These are phyloP conservation scores for Salix purpurea DNA, from an alignment of 345 rosid genomes.

Conservation along the genomic window DNA sequence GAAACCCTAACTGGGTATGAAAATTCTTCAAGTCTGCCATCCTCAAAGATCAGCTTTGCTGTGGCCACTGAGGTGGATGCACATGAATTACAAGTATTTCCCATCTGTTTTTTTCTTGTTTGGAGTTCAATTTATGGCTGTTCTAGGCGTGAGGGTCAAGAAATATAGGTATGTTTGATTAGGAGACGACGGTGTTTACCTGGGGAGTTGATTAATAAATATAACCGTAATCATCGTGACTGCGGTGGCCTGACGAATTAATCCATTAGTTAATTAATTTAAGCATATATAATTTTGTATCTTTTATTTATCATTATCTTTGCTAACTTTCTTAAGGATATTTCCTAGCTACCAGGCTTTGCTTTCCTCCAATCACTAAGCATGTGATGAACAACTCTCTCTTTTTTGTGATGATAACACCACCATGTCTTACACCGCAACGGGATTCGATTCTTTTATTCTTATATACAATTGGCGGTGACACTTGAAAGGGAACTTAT, in stretches of 20 bases:
- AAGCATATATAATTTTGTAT: not conserved
- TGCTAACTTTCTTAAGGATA: not conserved
- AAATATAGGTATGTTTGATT: not conserved
- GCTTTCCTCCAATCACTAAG: not conserved
- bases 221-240: not conserved
- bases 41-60: conserved; percentile 19
- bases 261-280: not conserved
- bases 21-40: conserved; percentile 24
- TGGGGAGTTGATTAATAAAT: not conserved
- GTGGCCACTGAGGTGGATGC: not conserved
- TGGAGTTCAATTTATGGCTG: not conserved
- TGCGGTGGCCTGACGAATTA: not conserved
- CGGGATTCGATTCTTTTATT: too few relatives aligned
- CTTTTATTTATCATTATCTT: not conserved
- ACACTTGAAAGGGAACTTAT: too few relatives aligned
- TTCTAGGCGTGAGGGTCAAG: not conserved
- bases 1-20: conserved; percentile 20
- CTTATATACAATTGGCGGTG: too few relatives aligned
- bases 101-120: not conserved
- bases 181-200: not conserved
- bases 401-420: too few relatives aligned
- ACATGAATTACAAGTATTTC: not conserved
- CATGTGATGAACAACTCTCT: not conserved
- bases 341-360: not conserved
- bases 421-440: too few relatives aligned